Evolutionary conservation across 2,329 filamentous ascomycete species (phyloP), one percentile per base, ranked within the genome.

Genomic region (Aureobasidium leucospermi): DNA sequence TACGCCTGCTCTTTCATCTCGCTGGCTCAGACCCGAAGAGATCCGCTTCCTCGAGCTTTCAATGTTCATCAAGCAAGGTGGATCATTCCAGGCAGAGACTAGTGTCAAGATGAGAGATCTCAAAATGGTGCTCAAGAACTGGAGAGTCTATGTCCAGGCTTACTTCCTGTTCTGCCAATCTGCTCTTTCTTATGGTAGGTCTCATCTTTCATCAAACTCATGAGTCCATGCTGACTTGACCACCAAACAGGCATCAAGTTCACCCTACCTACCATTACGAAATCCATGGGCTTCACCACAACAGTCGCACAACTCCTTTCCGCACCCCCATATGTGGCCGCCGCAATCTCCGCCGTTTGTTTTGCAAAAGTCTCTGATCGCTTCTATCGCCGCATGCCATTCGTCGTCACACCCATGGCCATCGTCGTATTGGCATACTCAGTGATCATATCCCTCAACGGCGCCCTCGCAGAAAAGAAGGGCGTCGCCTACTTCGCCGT

Each of bases 361-460:
- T 66, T 65, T 46, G 68, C 65, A 10, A 60, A 61, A 16, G 47
- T 70, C 4, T 67, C 71, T 5, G 71, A 74, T 36, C 48, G 58
- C 11, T 38, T 36, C 16, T 45, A 58, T 16, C 32, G 53, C 2
- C 61, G 64, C 57, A 66, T 67, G 52, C 47, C 58, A 31, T 60
- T 62, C 57, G 47, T 64, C 29, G 79, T 83, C 0, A 75, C 87
- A 0, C 69, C 78, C 11, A 63, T 60, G 23, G 63, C 67, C 53
- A 62, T 68, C 29, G 64, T 63, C 13, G 67, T 73, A 46, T 61
- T 68, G 34, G 69, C 69, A 3, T 42, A 42, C n/a, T 42, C 39
- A 16, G n/a, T 42, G 7, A 42, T 42, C 39, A 42, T 42, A 0
- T 42, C 39, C n/a, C n/a, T 42, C 13, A 16, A 42, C 39, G 39